Percentiles rank a stretch among this genome's conserved stretches.
phyloP scores from a whole-genome alignment of 805 yeast genomes.

The Cyberlindnera bimundalis region DNA sequence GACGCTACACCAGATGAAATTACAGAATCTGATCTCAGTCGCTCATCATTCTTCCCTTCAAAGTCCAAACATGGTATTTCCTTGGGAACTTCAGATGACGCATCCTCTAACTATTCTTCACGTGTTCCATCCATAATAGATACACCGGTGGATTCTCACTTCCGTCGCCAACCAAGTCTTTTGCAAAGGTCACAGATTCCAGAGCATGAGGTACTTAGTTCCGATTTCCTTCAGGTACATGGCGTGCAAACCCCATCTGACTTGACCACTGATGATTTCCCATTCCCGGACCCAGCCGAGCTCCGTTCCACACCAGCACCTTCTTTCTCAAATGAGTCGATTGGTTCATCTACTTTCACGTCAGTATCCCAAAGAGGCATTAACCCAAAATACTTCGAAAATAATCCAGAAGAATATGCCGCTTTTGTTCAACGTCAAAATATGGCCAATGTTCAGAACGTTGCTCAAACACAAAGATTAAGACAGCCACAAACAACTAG shows the following conservation, averaged over 20 bases:
- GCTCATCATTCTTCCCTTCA: too few relatives aligned
- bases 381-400: constrained; percentile 50
- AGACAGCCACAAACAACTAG: constrained; percentile 3
- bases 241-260: constrained; percentile 8
- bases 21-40: neutral
- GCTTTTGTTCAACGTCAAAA: constrained; percentile 11
- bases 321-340: constrained; percentile 31
- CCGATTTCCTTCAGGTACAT: constrained; percentile 5
- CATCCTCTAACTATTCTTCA: constrained; percentile 27
- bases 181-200: constrained; percentile 18
- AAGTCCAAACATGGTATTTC: neutral
- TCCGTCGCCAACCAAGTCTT: constrained; percentile 18
- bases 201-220: constrained; percentile 7
- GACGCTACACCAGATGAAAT: neutral
- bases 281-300: constrained; percentile 25
- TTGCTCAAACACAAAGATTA: neutral
- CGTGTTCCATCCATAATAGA: constrained; percentile 17
- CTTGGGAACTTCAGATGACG: constrained; percentile 13
- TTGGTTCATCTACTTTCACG: constrained; percentile 57
- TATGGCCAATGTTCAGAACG: neutral
- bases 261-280: constrained; percentile 12
- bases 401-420: constrained; percentile 24
- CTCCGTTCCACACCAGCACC: constrained; percentile 29
- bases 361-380: constrained; percentile 74
- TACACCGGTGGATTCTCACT: constrained; percentile 16